Base-by-base conservation (phyloP, 768 basidiomycete genomes). In the Melanogaster broomeanus region DNA sequence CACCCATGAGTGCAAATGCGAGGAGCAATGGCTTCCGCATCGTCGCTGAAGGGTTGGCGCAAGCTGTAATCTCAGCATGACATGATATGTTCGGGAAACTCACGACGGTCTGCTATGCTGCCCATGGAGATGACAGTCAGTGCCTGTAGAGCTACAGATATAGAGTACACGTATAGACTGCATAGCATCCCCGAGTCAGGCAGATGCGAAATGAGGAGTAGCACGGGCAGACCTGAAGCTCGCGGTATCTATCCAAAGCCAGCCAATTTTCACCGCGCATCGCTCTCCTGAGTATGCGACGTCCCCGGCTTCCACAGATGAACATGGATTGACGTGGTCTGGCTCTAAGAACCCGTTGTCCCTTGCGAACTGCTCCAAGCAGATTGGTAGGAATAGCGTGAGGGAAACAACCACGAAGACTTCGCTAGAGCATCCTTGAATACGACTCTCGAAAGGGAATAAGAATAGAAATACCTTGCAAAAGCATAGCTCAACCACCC, bases 121-220 rank as follows among this genome's bases (percentile, higher is more conserved):
- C 93, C 92, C 78, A 97, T 90, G 6, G 95, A 94, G 49, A 99
- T 93, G 34, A 99, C 93, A 0, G 88, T 91, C n/a, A 98, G 61
- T 0, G 94, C 95, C 65, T 98, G 95, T 0, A 96, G 69, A 0
- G 88, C 87, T 1, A 98, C 95, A 1, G 90, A 92, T 13, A 85
- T 74, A 1, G 95, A 97, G 68, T 93, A 90, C 27, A 87, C 80
- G 64, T 96, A 94, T 31, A 99, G 75, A 60, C 93, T 95, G 61
- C 3, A 7, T 0, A 25, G 3, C 18, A 12, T 30, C n/a, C n/a
- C n/a, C n/a, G n/a, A n/a, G 42, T 57, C 4, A 54, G 43, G 34
- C 28, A 13, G 16, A 9, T 10, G 34, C 34, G 34, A 39, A 48
- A 7, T 35, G 15, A 19, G 28, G 21, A 37, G 15, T 18, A 43